Percentiles rank a stretch among this genome's conserved stretches.
Conservation (phyloP, 129 eudicot genomes). For the Chrysanthemum seticuspe region DNA sequence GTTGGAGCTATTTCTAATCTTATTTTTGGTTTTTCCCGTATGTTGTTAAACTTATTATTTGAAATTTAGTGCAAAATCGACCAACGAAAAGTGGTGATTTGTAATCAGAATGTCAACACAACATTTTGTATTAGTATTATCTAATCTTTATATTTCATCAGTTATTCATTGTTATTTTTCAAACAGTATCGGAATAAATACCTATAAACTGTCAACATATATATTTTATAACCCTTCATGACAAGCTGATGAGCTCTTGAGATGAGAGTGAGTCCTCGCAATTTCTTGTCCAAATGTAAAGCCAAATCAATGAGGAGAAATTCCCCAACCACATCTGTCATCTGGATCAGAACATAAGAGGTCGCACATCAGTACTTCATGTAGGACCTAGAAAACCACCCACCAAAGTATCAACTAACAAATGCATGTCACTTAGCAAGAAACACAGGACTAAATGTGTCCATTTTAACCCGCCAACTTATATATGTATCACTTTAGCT, state of each 20-base stretch:
- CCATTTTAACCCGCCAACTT: too few species aligned
- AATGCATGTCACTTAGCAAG: too few species aligned
- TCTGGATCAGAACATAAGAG: background rate
- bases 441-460: too few species aligned
- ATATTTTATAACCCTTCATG: slow-evolving; percentile 61
- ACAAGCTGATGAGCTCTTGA: slow-evolving; percentile 97
- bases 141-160: too few species aligned
- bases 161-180: too few species aligned
- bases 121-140: slow-evolving; percentile 1
- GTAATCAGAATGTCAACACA: slow-evolving; percentile 21
- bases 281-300: slow-evolving; percentile 69
- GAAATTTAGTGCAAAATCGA: background rate
- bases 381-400: too few species aligned
- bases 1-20: slow-evolving; percentile 31
- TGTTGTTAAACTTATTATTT: slow-evolving; percentile 6
- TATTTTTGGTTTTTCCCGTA: background rate
- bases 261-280: slow-evolving; percentile 56
- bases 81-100: background rate
- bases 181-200: too few species aligned
- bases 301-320: slow-evolving; percentile 96
- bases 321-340: slow-evolving; percentile 99
- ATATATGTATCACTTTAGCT: too few species aligned
- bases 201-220: too few species aligned
- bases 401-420: too few species aligned
- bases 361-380: too few species aligned